phyloP scores from a whole-genome alignment of 805 yeast species.

The Brettanomyces nanus region DNA sequence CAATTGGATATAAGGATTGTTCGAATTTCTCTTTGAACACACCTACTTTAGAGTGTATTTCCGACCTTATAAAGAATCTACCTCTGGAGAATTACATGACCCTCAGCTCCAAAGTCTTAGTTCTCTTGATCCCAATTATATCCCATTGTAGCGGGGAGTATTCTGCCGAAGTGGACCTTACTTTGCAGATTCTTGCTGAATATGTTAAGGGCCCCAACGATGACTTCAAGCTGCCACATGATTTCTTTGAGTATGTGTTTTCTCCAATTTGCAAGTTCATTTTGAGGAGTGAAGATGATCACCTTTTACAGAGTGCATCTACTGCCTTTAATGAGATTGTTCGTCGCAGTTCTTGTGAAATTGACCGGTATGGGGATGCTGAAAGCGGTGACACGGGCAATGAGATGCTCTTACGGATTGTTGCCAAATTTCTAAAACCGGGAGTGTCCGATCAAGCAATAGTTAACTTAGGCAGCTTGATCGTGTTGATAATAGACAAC shows the following conservation, averaged over 20 bases:
- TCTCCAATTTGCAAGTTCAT: conserved; percentile 35
- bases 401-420: conserved; percentile 51
- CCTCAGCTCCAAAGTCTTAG: conserved; percentile 46
- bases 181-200: conserved; percentile 47
- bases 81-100: conserved; percentile 34
- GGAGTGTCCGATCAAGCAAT: conserved; percentile 74
- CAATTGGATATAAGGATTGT: conserved; percentile 63
- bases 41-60: conserved; percentile 64
- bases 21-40: conserved; percentile 62
- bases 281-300: conserved; percentile 55
- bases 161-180: conserved; percentile 49
- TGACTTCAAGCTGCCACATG: conserved; percentile 13
- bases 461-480: conserved; percentile 56
- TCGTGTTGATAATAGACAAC: conserved; percentile 22
- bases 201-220: conserved; percentile 37
- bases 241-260: conserved; percentile 34
- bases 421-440: conserved; percentile 65
- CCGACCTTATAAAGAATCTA: conserved; percentile 44
- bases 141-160: conserved; percentile 36
- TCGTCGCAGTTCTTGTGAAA: conserved; percentile 28
- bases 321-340: conserved; percentile 63
- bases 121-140: conserved; percentile 36
- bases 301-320: conserved; percentile 67
- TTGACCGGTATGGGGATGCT: conserved; percentile 26
- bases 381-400: conserved; percentile 37